Percentiles rank a stretch among this genome's conserved stretches.
Conservation (phyloP, 805 yeast genomes). For the Candida morakotiae region DNA sequence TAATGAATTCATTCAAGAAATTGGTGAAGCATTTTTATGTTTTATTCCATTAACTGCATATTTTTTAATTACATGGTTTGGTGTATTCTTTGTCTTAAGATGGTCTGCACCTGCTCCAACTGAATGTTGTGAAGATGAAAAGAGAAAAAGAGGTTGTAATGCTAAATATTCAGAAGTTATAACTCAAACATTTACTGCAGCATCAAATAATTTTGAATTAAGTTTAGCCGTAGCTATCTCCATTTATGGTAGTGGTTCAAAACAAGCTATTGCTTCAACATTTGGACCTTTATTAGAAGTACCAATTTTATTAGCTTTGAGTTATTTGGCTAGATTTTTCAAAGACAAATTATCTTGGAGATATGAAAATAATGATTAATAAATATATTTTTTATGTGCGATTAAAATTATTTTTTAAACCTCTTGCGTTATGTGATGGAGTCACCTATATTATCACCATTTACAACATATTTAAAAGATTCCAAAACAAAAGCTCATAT, state of each 20-base stretch:
- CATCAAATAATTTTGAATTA: conserved; percentile 56
- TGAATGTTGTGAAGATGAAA: conserved; percentile 6
- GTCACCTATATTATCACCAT: conserved; percentile 43
- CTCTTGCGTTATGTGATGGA: conserved; percentile 14
- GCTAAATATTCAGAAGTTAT: conserved; percentile 39
- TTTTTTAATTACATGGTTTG: conserved; percentile 46
- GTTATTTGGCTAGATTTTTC: conserved; percentile 34
- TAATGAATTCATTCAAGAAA: conserved; percentile 41
- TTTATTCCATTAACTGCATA: conserved; percentile 47
- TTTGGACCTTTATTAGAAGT: conserved; percentile 60
- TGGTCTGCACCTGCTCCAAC: conserved; percentile 4
- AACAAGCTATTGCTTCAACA: conserved; percentile 55
- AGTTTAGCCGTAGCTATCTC: conserved; percentile 53
- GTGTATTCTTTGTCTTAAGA: conserved; percentile 10
- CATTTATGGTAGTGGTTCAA: conserved; percentile 47
- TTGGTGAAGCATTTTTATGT: conserved; percentile 47
- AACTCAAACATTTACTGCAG: conserved; percentile 55
- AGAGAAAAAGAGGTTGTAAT: conserved; percentile 26
- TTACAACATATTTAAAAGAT: conserved; percentile 77
- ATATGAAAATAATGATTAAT: not conserved
- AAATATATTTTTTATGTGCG: conserved; percentile 11
- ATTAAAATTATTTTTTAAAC: too few relatives aligned
- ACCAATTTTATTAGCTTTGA: conserved; percentile 42
- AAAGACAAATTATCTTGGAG: conserved; percentile 22
- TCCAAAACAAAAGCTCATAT: conserved; percentile 92